Conservation (phyloP, 2,329 filamentous ascomycete species). For the Neoarthrinium moseri region DNA sequence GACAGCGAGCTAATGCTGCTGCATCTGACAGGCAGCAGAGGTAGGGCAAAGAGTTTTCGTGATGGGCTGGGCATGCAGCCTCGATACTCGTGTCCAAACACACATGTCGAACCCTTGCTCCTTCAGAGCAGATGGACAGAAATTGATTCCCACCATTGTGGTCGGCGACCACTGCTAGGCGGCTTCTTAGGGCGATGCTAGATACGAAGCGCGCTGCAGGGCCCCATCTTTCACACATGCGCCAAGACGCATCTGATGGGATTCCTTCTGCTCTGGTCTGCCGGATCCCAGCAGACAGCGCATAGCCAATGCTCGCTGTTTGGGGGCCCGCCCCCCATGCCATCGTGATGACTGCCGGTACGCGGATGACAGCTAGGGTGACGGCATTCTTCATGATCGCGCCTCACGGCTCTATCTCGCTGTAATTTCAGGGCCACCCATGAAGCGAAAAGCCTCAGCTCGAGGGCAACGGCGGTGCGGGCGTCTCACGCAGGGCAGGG, state of each 20-base stretch:
- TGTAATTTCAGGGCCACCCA: conserved; percentile 24
- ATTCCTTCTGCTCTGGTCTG: conserved; percentile 1
- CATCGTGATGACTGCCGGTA: conserved; percentile 3
- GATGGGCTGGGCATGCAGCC: conserved; percentile 5
- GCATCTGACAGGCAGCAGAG: background rate
- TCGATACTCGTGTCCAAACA: conserved; percentile 3
- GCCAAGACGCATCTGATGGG: background rate
- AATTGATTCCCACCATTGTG: conserved; percentile 4
- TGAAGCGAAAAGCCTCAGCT: conserved; percentile 4
- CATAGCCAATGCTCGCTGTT: conserved; percentile 5
- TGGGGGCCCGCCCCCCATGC: background rate
- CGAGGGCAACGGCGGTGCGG: conserved; percentile 2
- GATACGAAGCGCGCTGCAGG: background rate
- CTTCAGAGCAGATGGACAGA: too few relatives aligned
- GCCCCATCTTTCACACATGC: background rate
- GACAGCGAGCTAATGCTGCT: background rate
- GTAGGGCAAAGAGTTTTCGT: conserved; percentile 5
- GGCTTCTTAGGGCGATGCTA: background rate
- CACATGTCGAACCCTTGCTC: background rate
- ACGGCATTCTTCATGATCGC: conserved; percentile 4
- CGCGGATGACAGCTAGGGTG: conserved; percentile 2
- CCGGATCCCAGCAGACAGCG: background rate
- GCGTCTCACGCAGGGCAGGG: background rate
- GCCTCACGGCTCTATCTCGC: conserved; percentile 31
- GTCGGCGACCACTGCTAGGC: conserved; percentile 6